These are phyloP conservation scores for Hyphodiscus hymeniophilus DNA, from an alignment of 495 filamentous ascomycete genomes.

Conservation along the genomic window DNA sequence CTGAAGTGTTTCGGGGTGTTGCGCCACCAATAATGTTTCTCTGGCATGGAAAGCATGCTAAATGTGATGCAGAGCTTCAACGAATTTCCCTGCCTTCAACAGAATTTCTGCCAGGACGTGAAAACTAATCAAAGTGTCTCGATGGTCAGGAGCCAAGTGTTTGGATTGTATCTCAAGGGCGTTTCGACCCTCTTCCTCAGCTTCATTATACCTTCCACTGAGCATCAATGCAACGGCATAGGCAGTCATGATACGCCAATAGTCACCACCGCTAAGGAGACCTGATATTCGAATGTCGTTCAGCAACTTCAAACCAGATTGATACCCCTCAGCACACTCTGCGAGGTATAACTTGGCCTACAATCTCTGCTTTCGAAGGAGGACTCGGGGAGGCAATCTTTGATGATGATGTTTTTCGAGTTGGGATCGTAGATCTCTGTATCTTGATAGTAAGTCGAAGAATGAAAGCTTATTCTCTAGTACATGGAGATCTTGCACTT, in stretches of 20 bases:
- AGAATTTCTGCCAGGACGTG: conserved; percentile 7
- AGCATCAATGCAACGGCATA: conserved; percentile 4
- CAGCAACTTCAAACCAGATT: conserved; percentile 1
- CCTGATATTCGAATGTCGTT: no score
- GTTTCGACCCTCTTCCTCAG: conserved; percentile 2
- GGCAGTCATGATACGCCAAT: no score
- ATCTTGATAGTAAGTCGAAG: conserved; percentile 4
- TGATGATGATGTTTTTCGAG: not conserved
- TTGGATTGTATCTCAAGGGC: conserved; percentile 3
- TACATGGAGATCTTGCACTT: not conserved
- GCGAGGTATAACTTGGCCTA: conserved; percentile 6
- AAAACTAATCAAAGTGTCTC: conserved; percentile 6
- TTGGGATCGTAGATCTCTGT: conserved; percentile 1
- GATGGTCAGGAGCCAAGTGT: not conserved
- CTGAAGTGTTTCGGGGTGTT: conserved; percentile 10
- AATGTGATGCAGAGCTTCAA: conserved; percentile 6
- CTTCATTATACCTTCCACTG: conserved; percentile 8
- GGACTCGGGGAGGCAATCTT: not conserved
- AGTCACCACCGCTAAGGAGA: no score
- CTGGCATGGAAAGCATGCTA: conserved; percentile 5
- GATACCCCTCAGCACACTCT: conserved; percentile 6
- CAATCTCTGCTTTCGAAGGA: conserved; percentile 11
- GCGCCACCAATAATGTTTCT: conserved; percentile 1
- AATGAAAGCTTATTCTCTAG: conserved; percentile 5
- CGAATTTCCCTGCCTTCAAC: conserved; percentile 4